These are phyloP conservation scores for Xanthoceras sorbifolium DNA, from an alignment of 345 rosid genomes.

Conservation along the genomic window DNA sequence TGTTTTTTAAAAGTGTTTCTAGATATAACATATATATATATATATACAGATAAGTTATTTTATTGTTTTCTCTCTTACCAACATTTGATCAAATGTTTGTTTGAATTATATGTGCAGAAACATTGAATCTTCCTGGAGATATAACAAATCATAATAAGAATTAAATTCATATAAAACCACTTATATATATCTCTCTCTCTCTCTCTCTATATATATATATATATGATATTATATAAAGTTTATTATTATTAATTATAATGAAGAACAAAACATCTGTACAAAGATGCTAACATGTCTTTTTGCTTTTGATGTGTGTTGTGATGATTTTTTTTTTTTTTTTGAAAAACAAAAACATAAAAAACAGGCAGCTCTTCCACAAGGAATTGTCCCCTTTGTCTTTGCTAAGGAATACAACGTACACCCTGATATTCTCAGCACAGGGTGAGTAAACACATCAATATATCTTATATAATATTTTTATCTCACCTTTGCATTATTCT, in stretches of 20 bases:
- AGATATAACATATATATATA: no score
- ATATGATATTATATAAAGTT: no score
- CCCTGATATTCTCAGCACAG: constrained; percentile 82
- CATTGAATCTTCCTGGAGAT: constrained; percentile 24
- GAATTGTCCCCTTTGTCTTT: constrained; percentile 84
- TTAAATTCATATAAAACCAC: no score
- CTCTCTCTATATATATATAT: no score
- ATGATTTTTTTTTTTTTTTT: background rate
- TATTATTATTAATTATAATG: background rate
- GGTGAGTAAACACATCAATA: constrained; percentile 39
- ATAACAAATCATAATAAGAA: background rate
- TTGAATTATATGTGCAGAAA: constrained; percentile 6
- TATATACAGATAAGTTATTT: constrained; percentile 34
- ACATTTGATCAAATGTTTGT: background rate
- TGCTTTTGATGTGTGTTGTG: constrained; percentile 12
- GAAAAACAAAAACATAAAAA: constrained; percentile 20
- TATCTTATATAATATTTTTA: background rate
- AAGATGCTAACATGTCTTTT: constrained; percentile 28
- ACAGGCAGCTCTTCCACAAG: constrained; percentile 86
- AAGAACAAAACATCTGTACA: constrained; percentile 13
- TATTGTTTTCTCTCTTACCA: constrained; percentile 12
- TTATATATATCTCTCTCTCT: no score
- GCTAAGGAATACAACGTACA: constrained; percentile 85
- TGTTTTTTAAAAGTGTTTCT: background rate
- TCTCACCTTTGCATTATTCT: background rate